phyloP scores from a whole-genome alignment of 208 protist species.

The Crithidia thermophila region DNA sequence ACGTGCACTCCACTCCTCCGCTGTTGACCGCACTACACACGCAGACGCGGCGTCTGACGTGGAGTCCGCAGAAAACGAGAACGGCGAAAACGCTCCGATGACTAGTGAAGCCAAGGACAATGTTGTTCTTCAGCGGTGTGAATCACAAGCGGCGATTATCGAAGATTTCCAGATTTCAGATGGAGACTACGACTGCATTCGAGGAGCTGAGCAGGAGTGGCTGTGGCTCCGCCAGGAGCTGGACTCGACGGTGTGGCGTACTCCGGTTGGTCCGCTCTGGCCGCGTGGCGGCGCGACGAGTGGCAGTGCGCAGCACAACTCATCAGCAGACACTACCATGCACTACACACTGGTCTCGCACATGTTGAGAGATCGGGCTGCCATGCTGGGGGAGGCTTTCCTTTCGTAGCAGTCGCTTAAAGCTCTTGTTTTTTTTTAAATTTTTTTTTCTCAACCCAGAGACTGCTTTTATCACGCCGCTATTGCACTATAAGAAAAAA shows the following conservation, averaged over 20 bases:
- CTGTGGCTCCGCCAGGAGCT: constrained; percentile 5
- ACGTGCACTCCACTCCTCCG: background rate
- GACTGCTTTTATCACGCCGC: no score
- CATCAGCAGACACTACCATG: background rate
- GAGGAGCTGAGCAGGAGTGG: constrained; percentile 7
- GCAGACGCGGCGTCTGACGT: no score
- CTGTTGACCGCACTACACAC: no score
- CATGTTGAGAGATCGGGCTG: background rate
- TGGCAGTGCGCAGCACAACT: no score
- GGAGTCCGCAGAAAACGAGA: background rate
- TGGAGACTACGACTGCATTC: background rate
- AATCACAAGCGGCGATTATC: no score
- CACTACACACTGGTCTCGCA: constrained; percentile 1
- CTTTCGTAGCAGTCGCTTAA: background rate
- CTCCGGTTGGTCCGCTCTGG: constrained; percentile 24
- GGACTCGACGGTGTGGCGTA: constrained; percentile 11
- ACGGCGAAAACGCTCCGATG: background rate
- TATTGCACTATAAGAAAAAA: no score
- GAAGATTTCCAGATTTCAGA: no score
- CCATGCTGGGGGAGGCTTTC: background rate
- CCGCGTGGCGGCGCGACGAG: background rate
- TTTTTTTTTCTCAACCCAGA: no score
- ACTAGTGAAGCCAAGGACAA: no score
- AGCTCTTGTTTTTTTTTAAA: constrained; percentile 17
- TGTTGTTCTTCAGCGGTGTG: no score